Base-by-base conservation (phyloP, 176 grass and related monocot species). In the Rhipidocladum racemiflorum region DNA sequence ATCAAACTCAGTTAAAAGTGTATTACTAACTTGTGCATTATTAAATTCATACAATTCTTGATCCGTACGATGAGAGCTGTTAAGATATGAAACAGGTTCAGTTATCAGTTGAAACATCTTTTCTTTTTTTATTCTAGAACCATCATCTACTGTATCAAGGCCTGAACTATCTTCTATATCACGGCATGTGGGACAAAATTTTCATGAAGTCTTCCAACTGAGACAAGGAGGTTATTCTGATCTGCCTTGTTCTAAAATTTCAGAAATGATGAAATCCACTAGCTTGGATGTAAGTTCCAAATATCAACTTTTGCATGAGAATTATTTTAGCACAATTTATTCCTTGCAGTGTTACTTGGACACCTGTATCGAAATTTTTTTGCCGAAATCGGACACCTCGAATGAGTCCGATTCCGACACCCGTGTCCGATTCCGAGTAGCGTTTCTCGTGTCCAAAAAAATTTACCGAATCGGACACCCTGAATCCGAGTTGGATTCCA, bases 151-250 rank as follows among this genome's bases (percentile, higher is more conserved):
- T 23, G 30, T 75, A 29, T 70, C 74, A 34, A 84, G 68, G 20
- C 30, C 65, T 71, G 89, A 81, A 72, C 40, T 80, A 66, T 71
- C 77, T 85, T 85, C 86, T 30, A 79, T 82, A 53, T 85, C 82
- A 73, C 81, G 87, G 59, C 84, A 94, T 72, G 30, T 77, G 14
- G 81, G 89, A 65, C 84, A 91, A 42, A 91, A 91, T 80, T 91
- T 94, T 80, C 92, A 91, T 85, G 89, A 94, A 68, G 77, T 89
- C 44, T 89, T 91, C 84, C 89, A 94, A 64, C 66, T 89, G 70
- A 89, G 74, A 74, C 86, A 87, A 53, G 92, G 86, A 61, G 30
- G 49, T 46, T 91, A 87, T 91, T 91, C 86, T 87, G 89, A 94
- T 75, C 78, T 89, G 17, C 77, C 92, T 65, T 71, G 54, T 65